Base-by-base conservation (phyloP, 768 basidiomycete genomes). In the Lactarius tabidus region DNA sequence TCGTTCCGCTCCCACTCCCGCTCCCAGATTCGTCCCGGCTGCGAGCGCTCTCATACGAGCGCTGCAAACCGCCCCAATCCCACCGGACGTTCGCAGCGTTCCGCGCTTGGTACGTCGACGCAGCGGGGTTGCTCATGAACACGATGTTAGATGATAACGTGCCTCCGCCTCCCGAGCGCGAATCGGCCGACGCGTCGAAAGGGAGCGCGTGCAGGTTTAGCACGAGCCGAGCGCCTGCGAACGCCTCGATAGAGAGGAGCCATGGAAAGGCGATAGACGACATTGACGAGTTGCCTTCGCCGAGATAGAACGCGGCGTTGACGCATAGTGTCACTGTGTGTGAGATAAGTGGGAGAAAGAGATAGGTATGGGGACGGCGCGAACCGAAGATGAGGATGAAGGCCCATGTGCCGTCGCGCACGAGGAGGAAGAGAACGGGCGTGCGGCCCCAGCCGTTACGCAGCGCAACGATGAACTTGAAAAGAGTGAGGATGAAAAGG, bases 341-440 rank as follows among this genome's bases (percentile, higher is more conserved):
- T 26, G n/a, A 3, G 4, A 7, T 10, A 33, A 36, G 39, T 60
- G 35, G 17, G 45, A 28, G 17, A 15, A 18, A 23, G 3, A 3
- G 1, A 39, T 31, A 20, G 53, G 36, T 28, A n/a, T 15, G n/a
- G 6, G 39, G 17, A 9, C 26, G 53, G 17, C 31, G 52, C 71
- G n/a, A 31, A 74, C 73, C 35, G 53, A 72, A 73, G n/a, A 74
- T 63, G 26, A 71, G 70, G 6, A 66, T 45, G 54, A 72, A 74
- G 0, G 72, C 72, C 64, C 71, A 70, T 38, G 71, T 70, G 7
- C 73, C 70, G 53, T 73, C 73, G 26, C 71, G 71, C 15, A 72
- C 62, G 58, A 74, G 67, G 39, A 70, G 66, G 31, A 59, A 41
- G 12, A 73, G 33, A 29, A 74, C 63, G 41, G 66, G 66, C 3